These are phyloP conservation scores for Quaeritorhiza haematococci DNA, from an alignment of 371 early-diverging fungal species.

Conservation along the genomic window DNA sequence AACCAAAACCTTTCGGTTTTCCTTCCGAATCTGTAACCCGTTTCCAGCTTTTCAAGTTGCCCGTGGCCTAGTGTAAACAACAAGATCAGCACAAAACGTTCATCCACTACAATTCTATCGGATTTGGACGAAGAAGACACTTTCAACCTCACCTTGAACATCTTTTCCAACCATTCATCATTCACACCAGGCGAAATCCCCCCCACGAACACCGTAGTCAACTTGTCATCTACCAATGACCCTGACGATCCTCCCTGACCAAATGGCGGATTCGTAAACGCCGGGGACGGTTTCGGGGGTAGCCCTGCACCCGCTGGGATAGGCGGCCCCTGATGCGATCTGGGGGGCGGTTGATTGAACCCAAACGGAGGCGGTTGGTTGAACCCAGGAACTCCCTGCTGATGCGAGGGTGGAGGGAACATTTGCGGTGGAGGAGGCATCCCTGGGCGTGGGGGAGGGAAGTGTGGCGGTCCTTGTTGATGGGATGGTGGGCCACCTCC, in stretches of 20 bases:
- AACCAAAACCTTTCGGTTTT: conserved; percentile 73
- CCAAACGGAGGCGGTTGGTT: not conserved
- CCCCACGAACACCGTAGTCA: conserved; percentile 70
- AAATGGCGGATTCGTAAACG: too few species aligned
- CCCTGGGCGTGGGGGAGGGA: not conserved
- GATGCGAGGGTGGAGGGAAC: not conserved
- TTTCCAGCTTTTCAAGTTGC: conserved; percentile 65
- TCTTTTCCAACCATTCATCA: conserved; percentile 65
- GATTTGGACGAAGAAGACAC: conserved; percentile 4
- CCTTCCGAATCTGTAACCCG: conserved; percentile 64
- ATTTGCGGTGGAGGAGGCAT: not conserved
- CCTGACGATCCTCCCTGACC: too few species aligned
- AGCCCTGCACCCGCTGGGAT: too few species aligned
- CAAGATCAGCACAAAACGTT: not conserved
- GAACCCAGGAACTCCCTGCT: not conserved
- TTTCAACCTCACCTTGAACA: conserved; percentile 59
- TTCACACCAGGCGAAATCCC: conserved; percentile 67
- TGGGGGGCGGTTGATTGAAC: not conserved
- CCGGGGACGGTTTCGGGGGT: too few species aligned
- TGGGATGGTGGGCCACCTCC: too few species aligned
- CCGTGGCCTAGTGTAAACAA: conserved; percentile 48
- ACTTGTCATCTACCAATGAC: conserved; percentile 51
- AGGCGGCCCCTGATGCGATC: not conserved
- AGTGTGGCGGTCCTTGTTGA: not conserved
- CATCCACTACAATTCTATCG: not conserved